These are phyloP conservation scores for Trichophyton mentagrophytes DNA, from an alignment of 2,329 filamentous ascomycete genomes.

Conservation along the genomic window DNA sequence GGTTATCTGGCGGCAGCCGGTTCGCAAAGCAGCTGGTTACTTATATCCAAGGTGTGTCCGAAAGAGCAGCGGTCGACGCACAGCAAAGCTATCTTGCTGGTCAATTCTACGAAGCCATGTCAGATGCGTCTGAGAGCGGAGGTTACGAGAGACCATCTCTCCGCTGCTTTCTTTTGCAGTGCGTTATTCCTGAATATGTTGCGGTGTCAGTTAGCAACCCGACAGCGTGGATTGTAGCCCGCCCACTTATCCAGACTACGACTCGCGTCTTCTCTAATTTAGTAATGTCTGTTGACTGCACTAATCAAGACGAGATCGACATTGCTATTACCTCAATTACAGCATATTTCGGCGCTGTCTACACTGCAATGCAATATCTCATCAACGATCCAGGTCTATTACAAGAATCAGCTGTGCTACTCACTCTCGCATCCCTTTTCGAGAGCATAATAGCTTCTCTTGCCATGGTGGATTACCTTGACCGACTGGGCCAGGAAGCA, in stretches of 20 bases:
- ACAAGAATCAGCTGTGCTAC: conserved; percentile 28
- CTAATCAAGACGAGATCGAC: conserved; percentile 27
- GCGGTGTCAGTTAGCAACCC: conserved; percentile 34
- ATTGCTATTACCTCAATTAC: conserved; percentile 27
- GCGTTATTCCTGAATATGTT: conserved; percentile 46
- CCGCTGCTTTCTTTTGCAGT: conserved; percentile 40
- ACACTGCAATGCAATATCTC: conserved; percentile 26
- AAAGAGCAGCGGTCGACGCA: conserved; percentile 46
- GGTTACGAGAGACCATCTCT: conserved; percentile 33
- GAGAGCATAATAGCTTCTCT: conserved; percentile 31
- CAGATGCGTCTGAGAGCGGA: conserved; percentile 32
- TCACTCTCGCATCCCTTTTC: conserved; percentile 29
- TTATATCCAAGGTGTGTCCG: conserved; percentile 49
- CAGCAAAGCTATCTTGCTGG: conserved; percentile 44
- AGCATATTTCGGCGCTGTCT: conserved; percentile 28
- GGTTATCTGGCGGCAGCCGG: conserved; percentile 34
- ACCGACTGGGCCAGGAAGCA: conserved; percentile 21
- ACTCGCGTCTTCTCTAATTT: conserved; percentile 32
- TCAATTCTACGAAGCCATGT: conserved; percentile 41
- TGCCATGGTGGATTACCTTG: conserved; percentile 37
- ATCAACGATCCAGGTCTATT: conserved; percentile 24
- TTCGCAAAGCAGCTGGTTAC: conserved; percentile 42
- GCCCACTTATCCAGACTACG: conserved; percentile 41
- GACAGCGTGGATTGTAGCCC: conserved; percentile 40
- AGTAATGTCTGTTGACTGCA: conserved; percentile 35